Evolutionary conservation across 345 rosid genomes (phyloP).

Genomic region (Populus euphratica): DNA sequence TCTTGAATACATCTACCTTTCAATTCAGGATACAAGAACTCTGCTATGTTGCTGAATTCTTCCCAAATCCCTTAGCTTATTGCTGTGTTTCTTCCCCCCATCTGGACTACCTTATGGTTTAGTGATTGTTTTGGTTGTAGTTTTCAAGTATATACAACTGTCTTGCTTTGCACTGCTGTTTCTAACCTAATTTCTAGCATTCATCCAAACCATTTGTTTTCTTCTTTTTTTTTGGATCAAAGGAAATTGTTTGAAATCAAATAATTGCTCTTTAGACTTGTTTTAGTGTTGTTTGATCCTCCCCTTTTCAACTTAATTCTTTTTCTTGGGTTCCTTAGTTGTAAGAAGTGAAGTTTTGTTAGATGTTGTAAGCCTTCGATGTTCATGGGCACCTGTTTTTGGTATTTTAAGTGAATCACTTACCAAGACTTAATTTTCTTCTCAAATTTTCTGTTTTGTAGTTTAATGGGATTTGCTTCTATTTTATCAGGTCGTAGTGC

Average conservation of each 20-base stretch:
- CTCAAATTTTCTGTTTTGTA: background rate
- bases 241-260: background rate
- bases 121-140: background rate
- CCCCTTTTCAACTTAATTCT: background rate
- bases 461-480: background rate
- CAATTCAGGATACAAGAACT: background rate
- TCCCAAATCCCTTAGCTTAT: background rate
- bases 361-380: slow-evolving; percentile 16
- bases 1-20: background rate
- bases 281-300: slow-evolving; percentile 7
- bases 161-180: background rate
- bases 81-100: background rate
- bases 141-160: background rate
- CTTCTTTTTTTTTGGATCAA: background rate
- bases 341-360: slow-evolving; percentile 11
- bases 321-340: slow-evolving; percentile 15
- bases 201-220: background rate
- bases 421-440: background rate
- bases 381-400: background rate
- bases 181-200: background rate
- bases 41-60: background rate
- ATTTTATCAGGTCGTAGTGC: slow-evolving; percentile 62
- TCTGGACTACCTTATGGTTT: background rate
- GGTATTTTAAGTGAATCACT: slow-evolving; percentile 7
- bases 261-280: background rate